Percentiles rank a stretch among this genome's conserved stretches.
These are phyloP conservation scores for Eutrema yunnanense DNA, from an alignment of 345 rosid species.

Conservation along the genomic window DNA sequence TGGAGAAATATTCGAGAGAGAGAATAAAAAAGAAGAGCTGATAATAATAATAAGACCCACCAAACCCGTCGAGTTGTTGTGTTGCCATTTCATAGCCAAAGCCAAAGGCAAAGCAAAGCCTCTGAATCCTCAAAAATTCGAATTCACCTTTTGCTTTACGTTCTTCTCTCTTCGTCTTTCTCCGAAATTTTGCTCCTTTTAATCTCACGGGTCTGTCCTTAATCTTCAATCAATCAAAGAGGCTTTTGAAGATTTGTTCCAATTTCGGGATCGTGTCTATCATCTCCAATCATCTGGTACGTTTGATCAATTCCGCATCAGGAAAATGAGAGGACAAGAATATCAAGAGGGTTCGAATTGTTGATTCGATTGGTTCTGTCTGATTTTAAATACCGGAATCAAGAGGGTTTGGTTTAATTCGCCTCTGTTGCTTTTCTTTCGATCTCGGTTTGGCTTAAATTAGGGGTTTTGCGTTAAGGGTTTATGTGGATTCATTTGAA, in stretches of 20 bases:
- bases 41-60: slow-evolving; percentile 2
- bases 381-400: neutral
- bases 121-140: neutral
- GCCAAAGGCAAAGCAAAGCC: slow-evolving; percentile 8
- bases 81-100: slow-evolving; percentile 21
- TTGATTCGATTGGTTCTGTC: slow-evolving; percentile 9
- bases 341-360: neutral
- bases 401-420: neutral
- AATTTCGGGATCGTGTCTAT: slow-evolving; percentile 8
- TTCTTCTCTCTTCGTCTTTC: neutral
- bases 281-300: slow-evolving; percentile 18
- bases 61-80: slow-evolving; percentile 21
- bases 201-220: neutral
- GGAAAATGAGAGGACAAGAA: neutral
- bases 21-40: neutral
- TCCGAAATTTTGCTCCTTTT: neutral
- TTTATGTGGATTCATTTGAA: slow-evolving; percentile 3
- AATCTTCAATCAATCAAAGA: neutral
- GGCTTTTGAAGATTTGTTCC: neutral
- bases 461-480: neutral
- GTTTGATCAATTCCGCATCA: neutral
- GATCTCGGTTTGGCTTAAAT: neutral
- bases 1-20: neutral
- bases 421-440: neutral
- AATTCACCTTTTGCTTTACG: slow-evolving; percentile 18